phyloP scores from a whole-genome alignment of 495 filamentous ascomycete species.

The Hyaloscypha hepaticicola region DNA sequence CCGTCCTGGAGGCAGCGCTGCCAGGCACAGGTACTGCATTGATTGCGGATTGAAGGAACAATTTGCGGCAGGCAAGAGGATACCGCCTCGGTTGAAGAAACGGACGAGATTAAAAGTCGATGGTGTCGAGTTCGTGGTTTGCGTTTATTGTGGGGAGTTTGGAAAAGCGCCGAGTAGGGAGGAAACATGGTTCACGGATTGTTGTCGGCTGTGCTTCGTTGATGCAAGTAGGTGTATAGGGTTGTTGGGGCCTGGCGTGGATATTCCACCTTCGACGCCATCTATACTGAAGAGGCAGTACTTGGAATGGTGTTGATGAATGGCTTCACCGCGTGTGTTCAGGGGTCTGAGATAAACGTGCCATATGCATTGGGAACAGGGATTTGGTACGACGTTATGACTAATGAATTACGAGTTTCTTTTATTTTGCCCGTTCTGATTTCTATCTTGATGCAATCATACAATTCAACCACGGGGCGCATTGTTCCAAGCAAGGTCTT shows the following conservation, averaged over 20 bases:
- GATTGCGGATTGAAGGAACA: not conserved
- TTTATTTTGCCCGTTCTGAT: no score
- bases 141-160: not conserved
- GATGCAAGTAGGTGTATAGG: not conserved
- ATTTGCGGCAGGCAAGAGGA: not conserved
- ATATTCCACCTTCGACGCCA: not conserved
- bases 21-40: not conserved
- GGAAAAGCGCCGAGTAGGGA: not conserved
- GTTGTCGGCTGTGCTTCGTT: not conserved
- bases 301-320: no score
- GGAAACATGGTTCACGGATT: not conserved
- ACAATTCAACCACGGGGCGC: no score
- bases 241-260: not conserved
- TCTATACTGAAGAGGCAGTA: not conserved
- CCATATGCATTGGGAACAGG: no score
- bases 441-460: no score
- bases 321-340: no score
- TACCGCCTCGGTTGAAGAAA: not conserved
- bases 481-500: no score
- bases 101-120: not conserved
- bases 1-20: not conserved
- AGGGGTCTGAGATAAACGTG: no score
- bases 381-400: no score
- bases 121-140: not conserved
- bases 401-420: no score